Conservation (phyloP, 2,329 filamentous ascomycete species). For the Botrytis tulipae region DNA sequence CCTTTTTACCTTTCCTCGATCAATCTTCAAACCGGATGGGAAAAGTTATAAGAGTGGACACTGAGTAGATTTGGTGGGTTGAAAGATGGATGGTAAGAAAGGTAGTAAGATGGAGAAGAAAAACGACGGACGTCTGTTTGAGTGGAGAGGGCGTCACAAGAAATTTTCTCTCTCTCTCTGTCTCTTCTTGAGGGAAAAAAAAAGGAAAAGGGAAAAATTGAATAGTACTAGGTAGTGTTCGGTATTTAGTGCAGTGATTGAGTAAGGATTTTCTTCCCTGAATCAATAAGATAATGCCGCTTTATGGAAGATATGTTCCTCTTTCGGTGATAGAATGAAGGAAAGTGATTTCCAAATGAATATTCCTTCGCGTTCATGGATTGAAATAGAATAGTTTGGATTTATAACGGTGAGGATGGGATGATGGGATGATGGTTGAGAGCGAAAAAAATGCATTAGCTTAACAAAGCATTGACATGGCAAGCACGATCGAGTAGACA, state of each 20-base stretch:
- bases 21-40: slow-evolving; percentile 1
- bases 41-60: slow-evolving; percentile 10
- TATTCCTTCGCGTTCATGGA: slow-evolving; percentile 5
- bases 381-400: slow-evolving; percentile 5
- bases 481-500: background rate
- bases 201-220: slow-evolving; percentile 11
- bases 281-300: slow-evolving; percentile 6
- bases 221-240: slow-evolving; percentile 8
- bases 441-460: background rate
- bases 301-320: background rate
- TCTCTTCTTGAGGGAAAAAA: slow-evolving; percentile 10
- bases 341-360: background rate
- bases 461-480: background rate
- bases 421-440: background rate
- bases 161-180: background rate
- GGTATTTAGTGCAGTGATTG: slow-evolving; percentile 12
- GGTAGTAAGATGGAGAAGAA: slow-evolving; percentile 12
- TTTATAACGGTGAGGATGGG: slow-evolving; percentile 5
- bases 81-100: background rate
- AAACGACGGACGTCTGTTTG: background rate
- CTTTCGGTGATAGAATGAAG: slow-evolving; percentile 2
- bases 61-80: background rate
- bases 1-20: slow-evolving; percentile 12
- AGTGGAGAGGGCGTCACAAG: slow-evolving; percentile 15
- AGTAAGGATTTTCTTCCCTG: slow-evolving; percentile 15